Base-by-base conservation (phyloP, 768 basidiomycete species). In the Lactarius deliciosus region DNA sequence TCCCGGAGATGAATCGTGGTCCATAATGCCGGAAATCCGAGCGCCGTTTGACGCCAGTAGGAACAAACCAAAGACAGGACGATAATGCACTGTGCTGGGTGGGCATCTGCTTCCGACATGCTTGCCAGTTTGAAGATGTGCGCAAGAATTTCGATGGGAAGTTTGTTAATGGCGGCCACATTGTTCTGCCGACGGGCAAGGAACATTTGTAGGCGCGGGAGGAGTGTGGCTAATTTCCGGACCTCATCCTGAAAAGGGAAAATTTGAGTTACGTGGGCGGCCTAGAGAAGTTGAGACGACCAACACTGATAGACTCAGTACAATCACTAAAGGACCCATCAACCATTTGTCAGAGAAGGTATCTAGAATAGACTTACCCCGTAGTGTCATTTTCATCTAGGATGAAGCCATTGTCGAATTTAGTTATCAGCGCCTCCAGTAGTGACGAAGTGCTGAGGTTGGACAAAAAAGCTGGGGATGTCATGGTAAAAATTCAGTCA, bases 31-130 rank as follows among this genome's bases (percentile, higher is more conserved):
- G 69, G 69, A 64, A 70, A 70, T 25, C 61, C 59, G 56, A 70
- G 64, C 18, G 69, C 69, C 16, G 68, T 69, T 61, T 70, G 69
- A 32, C 69, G 69, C 69, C 69, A 70, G 41, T 70, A 67, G 54
- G 50, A 40, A n/a, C 69, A 70, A 53, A 70, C 69, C 63, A 70
- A 57, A 11, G 69, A 70, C n/a, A 70, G 68, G 1, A 57, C 61
- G 5, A 68, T 64, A 43, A 69, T 68, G 15, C 58, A 43, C 6
- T 50, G 63, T 9, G 67, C 63, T 30, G 68, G 69, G 13, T 66
- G 65, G 32, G 60, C 30, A 20, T 65, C 54, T 30, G 57, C 60
- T 16, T 63, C 64, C 32, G 53, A 41, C 36, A 45, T 59, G 16
- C 69, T 61, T 28, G 69, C 60, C 11, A 70, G 57, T 41, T 69